phyloP scores from a whole-genome alignment of 2,329 filamentous ascomycete species.

The Diaporthe sp. region DNA sequence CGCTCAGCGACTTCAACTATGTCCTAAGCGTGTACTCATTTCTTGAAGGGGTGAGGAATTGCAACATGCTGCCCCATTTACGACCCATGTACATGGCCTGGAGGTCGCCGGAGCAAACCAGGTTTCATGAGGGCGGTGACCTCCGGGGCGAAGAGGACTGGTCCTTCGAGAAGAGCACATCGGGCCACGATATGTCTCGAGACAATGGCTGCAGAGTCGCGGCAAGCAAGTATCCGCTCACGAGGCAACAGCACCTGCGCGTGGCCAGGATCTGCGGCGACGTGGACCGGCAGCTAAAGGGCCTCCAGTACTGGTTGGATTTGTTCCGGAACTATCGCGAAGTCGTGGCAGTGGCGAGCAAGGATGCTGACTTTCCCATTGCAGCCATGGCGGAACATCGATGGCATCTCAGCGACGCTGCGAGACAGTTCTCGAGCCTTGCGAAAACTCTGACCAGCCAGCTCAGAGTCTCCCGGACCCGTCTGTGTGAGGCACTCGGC shows the following conservation, averaged over 20 bases:
- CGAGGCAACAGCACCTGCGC: not conserved
- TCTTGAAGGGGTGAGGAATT: not conserved
- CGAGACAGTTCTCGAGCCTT: not conserved
- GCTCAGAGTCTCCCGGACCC: not conserved
- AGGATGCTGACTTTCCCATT: too few relatives aligned
- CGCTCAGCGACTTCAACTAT: conserved; percentile 10
- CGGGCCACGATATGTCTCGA: not conserved
- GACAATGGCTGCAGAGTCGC: not conserved
- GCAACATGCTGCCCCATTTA: not conserved
- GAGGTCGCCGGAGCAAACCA: conserved; percentile 11
- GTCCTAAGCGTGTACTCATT: conserved; percentile 4
- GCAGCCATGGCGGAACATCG: not conserved
- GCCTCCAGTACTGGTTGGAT: not conserved
- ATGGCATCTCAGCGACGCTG: not conserved
- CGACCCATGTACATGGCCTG: not conserved
- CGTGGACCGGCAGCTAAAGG: not conserved
- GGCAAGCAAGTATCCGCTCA: conserved; percentile 8
- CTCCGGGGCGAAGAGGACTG: not conserved
- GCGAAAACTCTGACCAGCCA: not conserved
- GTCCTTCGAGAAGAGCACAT: not conserved
- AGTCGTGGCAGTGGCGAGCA: not conserved
- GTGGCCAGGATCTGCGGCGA: conserved; percentile 3
- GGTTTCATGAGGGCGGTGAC: not conserved
- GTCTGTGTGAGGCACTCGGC: not conserved
- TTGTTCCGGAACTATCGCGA: not conserved